Conservation (phyloP, 140 eudicot species). For the Oenanthe javanica region DNA sequence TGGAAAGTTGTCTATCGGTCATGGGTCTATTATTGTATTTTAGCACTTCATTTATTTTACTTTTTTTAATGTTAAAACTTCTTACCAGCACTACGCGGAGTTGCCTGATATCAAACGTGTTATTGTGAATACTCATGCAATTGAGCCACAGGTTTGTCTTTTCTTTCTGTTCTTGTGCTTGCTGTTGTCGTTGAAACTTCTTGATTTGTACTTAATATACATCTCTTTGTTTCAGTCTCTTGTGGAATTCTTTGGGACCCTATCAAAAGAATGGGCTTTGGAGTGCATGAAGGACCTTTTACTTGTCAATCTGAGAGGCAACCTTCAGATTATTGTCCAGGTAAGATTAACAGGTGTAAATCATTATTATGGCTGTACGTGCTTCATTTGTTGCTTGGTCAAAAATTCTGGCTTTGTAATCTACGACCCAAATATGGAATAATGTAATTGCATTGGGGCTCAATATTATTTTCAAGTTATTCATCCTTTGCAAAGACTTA, state of each 20-base stretch:
- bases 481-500: background rate
- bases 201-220: conserved; percentile 12
- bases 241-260: conserved; percentile 93
- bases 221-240: conserved; percentile 52
- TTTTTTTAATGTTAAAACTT: conserved; percentile 4
- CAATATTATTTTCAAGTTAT: background rate
- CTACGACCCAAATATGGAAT: background rate
- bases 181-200: conserved; percentile 1
- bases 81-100: conserved; percentile 74
- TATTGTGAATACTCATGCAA: conserved; percentile 96
- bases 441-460: background rate
- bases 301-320: conserved; percentile 88
- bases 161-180: conserved; percentile 1
- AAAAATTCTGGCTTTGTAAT: too few relatives aligned
- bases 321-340: conserved; percentile 99
- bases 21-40: background rate
- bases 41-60: background rate
- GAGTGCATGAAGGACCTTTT: conserved; percentile 99
- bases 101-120: conserved; percentile 92
- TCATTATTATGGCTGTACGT: background rate
- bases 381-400: background rate
- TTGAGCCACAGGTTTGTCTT: conserved; percentile 87
- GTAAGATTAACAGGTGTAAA: conserved; percentile 22
- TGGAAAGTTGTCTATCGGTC: conserved; percentile 8
- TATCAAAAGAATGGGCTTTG: conserved; percentile 89